Evolutionary conservation across 2,329 filamentous ascomycete genomes (phyloP).

Genomic region (Blastomyces silverae): DNA sequence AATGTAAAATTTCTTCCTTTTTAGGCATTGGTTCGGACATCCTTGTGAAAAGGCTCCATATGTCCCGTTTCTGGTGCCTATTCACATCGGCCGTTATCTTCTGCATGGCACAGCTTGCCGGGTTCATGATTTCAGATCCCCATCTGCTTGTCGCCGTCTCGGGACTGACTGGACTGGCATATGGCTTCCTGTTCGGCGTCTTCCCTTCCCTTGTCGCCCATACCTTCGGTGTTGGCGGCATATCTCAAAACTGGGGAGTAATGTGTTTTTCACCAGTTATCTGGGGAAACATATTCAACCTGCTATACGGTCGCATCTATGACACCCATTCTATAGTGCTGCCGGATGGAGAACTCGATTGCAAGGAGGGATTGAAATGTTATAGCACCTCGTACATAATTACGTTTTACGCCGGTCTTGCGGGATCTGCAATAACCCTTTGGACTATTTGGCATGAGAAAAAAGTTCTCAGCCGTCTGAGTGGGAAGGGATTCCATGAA

Average conservation of each 20-base stretch:
- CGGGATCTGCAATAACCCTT: constrained; percentile 63
- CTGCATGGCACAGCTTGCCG: constrained; percentile 68
- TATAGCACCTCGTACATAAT: constrained; percentile 75
- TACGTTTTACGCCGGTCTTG: constrained; percentile 63
- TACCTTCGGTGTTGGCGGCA: constrained; percentile 78
- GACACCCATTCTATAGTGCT: constrained; percentile 69
- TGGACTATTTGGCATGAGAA: constrained; percentile 44
- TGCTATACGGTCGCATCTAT: constrained; percentile 79
- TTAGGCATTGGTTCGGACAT: constrained; percentile 82
- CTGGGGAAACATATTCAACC: constrained; percentile 84
- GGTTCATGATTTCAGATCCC: constrained; percentile 68
- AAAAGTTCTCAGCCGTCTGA: constrained; percentile 25
- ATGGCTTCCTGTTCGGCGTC: constrained; percentile 90
- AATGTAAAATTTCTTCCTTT: constrained; percentile 21
- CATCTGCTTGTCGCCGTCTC: constrained; percentile 71
- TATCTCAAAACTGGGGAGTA: constrained; percentile 93
- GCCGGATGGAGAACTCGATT: constrained; percentile 63
- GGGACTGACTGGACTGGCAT: constrained; percentile 75
- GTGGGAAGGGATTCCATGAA: constrained; percentile 25
- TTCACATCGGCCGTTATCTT: constrained; percentile 72
- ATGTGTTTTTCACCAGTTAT: constrained; percentile 87
- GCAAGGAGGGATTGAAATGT: constrained; percentile 69
- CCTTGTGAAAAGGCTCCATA: constrained; percentile 70
- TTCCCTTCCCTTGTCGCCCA: constrained; percentile 86
- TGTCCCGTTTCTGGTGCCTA: constrained; percentile 86